Evolutionary conservation across 495 filamentous ascomycete genomes (phyloP).

Genomic region (Trichoderma erinaceum): DNA sequence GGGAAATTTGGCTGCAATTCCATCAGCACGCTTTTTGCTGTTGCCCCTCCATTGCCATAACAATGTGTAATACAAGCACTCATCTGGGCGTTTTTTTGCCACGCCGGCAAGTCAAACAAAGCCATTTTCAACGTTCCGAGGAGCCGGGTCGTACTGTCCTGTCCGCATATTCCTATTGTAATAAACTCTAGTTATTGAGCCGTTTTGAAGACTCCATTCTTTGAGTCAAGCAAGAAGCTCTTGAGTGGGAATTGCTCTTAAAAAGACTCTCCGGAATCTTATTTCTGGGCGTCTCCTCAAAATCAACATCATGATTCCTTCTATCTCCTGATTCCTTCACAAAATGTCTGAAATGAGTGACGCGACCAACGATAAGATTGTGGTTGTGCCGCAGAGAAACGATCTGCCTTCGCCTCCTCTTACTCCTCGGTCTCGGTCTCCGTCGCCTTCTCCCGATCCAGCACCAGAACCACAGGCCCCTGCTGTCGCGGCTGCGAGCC

Average conservation of each 20-base stretch:
- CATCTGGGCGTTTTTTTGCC: too few species aligned
- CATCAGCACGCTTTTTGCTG: neutral
- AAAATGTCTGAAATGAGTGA: neutral
- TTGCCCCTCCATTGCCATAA: too few species aligned
- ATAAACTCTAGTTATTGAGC: too few species aligned
- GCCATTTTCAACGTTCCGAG: too few species aligned
- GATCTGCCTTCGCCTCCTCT: neutral
- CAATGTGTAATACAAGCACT: too few species aligned
- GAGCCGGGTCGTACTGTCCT: too few species aligned
- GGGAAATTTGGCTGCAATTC: neutral
- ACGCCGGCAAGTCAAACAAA: too few species aligned
- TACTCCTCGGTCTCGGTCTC: neutral
- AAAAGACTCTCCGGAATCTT: neutral
- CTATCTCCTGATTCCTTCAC: neutral
- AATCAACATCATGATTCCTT: neutral
- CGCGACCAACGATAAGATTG: neutral
- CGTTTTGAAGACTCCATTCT: too few species aligned
- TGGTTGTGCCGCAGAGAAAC: neutral
- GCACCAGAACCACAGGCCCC: neutral
- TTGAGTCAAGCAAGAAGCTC: too few species aligned
- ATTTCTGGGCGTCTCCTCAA: neutral
- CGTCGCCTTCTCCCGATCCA: neutral
- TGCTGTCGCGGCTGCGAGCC: neutral
- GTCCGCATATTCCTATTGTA: too few species aligned
- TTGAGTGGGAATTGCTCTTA: too few species aligned